A percentile compares a stretch with the other conserved stretches of the same genome.
Evolutionary conservation across 768 basidiomycete genomes (phyloP).

Genomic region (Boletus rufocinnamomeus): DNA sequence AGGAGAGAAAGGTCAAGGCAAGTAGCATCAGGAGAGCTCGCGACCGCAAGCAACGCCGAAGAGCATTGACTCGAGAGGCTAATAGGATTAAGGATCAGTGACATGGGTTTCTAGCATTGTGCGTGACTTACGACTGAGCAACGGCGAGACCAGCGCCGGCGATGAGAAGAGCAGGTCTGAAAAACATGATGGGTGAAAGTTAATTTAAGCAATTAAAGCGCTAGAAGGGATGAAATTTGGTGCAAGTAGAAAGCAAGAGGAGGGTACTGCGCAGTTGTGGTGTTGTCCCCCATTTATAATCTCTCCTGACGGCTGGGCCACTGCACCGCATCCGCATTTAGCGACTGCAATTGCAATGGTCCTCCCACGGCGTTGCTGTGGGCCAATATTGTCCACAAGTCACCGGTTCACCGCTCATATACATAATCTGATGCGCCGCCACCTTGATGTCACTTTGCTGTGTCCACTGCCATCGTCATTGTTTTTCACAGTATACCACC

Average conservation of each 20-base stretch:
- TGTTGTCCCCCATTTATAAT: conserved; percentile 19
- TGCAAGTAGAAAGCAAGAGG: background rate
- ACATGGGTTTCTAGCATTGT: background rate
- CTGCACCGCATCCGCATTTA: background rate
- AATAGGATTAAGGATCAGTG: background rate
- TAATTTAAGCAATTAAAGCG: background rate
- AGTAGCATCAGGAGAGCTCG: conserved; percentile 35
- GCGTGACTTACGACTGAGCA: conserved; percentile 47
- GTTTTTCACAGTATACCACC: background rate
- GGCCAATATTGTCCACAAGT: background rate
- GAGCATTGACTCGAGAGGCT: conserved; percentile 44
- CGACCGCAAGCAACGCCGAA: conserved; percentile 46
- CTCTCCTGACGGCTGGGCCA: background rate
- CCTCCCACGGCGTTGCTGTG: background rate
- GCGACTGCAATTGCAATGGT: background rate
- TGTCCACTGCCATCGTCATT: background rate
- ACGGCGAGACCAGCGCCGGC: conserved; percentile 38
- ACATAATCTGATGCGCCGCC: background rate
- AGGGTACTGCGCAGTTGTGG: conserved; percentile 12
- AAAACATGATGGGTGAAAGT: conserved; percentile 26
- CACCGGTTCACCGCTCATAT: background rate
- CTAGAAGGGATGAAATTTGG: background rate
- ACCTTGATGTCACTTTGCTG: background rate
- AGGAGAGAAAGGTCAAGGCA: conserved; percentile 44
- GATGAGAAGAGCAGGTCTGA: conserved; percentile 28